phyloP scores from a whole-genome alignment of 192 early-diverging fungal genomes.

The Backusella macrospora region DNA sequence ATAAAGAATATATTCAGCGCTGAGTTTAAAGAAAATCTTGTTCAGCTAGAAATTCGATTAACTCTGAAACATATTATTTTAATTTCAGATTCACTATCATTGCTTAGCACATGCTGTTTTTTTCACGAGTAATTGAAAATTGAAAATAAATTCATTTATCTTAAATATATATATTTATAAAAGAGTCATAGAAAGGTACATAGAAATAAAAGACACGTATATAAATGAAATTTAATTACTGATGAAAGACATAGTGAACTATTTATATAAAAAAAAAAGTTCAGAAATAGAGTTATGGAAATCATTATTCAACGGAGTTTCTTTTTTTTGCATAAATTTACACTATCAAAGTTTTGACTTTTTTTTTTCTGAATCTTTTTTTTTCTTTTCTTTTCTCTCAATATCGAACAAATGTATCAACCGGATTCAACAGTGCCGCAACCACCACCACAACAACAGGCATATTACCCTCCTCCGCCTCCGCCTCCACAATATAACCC shows the following conservation, averaged over 20 bases:
- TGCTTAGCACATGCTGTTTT: neutral
- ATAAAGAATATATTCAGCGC: neutral
- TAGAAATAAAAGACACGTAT: neutral
- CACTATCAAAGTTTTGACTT: neutral
- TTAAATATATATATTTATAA: too few relatives aligned
- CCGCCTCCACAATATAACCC: conserved; percentile 1
- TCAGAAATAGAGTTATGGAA: too few relatives aligned
- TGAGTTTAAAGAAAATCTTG: neutral
- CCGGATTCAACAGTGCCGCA: conserved; percentile 10
- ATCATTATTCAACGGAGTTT: neutral
- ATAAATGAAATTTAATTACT: neutral
- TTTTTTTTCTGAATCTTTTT: conserved; percentile 5
- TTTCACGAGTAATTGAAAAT: neutral
- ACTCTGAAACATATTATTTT: neutral
- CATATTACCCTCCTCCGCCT: neutral
- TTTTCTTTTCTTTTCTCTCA: neutral
- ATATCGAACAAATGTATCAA: neutral
- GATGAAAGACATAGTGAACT: neutral
- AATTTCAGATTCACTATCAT: neutral
- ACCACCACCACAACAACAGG: conserved; percentile 6
- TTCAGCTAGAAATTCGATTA: neutral
- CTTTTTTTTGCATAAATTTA: neutral
- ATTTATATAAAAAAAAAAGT: too few relatives aligned
- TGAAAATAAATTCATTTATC: neutral
- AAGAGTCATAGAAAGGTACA: too few relatives aligned